Evolutionary conservation across 345 rosid species (phyloP).

Genomic region (Citrus sp.): DNA sequence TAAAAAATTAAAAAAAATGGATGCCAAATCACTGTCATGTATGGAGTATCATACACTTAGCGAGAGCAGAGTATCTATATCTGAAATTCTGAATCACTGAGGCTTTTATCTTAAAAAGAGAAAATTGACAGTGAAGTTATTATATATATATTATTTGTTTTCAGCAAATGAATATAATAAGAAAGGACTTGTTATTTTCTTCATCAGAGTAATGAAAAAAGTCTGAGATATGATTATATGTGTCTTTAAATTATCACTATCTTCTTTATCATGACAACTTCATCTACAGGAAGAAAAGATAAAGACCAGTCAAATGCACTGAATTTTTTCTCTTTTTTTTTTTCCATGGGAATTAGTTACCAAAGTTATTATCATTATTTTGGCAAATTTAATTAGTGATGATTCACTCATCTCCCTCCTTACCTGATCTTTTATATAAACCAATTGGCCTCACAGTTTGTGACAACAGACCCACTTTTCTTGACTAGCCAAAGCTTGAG

Average conservation of each 20-base stretch:
- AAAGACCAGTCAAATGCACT: slow-evolving; percentile 23
- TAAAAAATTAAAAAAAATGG: not conserved
- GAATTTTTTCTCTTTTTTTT: not conserved
- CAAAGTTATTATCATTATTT: too few species aligned
- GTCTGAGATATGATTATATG: not conserved
- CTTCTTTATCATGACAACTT: not conserved
- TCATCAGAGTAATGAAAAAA: not conserved
- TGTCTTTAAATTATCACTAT: not conserved
- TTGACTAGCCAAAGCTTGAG: slow-evolving; percentile 9
- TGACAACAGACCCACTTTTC: slow-evolving; percentile 19
- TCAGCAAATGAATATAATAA: not conserved
- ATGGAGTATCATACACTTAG: not conserved
- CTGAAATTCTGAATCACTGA: slow-evolving; percentile 21
- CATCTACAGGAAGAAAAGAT: not conserved
- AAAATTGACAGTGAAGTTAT: not conserved
- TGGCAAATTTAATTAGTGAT: not conserved
- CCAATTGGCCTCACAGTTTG: slow-evolving; percentile 3
- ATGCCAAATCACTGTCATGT: slow-evolving; percentile 16
- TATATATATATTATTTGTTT: not conserved
- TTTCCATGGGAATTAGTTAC: slow-evolving; percentile 8
- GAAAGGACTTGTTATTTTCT: not conserved
- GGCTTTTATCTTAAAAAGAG: not conserved
- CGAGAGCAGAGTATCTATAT: not conserved
- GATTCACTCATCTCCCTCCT: not conserved
- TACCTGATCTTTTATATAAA: slow-evolving; percentile 22